Conservation (phyloP, 2,329 filamentous ascomycete genomes). For the Harringtonia lauricola region DNA sequence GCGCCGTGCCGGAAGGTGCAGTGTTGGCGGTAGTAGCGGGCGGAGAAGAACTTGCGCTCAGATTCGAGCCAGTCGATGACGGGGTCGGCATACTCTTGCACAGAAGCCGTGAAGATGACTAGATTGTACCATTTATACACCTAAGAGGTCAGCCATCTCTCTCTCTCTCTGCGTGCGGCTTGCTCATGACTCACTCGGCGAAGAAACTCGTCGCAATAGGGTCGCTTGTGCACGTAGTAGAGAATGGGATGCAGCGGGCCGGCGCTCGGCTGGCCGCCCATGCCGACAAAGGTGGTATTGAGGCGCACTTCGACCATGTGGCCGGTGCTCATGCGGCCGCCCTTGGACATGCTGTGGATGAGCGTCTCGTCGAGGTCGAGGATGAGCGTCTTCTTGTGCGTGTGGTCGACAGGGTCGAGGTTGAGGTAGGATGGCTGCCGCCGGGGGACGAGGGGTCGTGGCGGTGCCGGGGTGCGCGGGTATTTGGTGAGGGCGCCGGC, state of each 20-base stretch:
- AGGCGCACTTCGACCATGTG: slow-evolving; percentile 98
- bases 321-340: slow-evolving; percentile 86
- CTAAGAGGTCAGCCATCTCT: too few relatives aligned
- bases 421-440: slow-evolving; percentile 82
- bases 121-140: slow-evolving; percentile 98
- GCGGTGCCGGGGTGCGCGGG: slow-evolving; percentile 78
- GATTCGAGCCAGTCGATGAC: slow-evolving; percentile 98
- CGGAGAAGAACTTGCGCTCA: slow-evolving; percentile 92
- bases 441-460: slow-evolving; percentile 77
- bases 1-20: slow-evolving; percentile 92
- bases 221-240: slow-evolving; percentile 97
- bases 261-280: slow-evolving; percentile 52
- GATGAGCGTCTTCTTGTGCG: slow-evolving; percentile 83
- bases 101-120: slow-evolving; percentile 91
- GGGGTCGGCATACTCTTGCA: slow-evolving; percentile 96
- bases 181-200: slow-evolving; percentile 68
- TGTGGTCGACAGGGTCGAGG: slow-evolving; percentile 34
- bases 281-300: slow-evolving; percentile 58
- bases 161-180: too few relatives aligned
- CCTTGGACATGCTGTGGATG: slow-evolving; percentile 96
- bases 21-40: slow-evolving; percentile 90
- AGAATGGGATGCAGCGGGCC: slow-evolving; percentile 91
- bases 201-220: slow-evolving; percentile 92
- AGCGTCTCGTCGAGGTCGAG: slow-evolving; percentile 94
- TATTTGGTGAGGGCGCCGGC: slow-evolving; percentile 73